Base-by-base conservation (phyloP, 1,284 basidiomycete genomes). In the Pterulicium gracile region DNA sequence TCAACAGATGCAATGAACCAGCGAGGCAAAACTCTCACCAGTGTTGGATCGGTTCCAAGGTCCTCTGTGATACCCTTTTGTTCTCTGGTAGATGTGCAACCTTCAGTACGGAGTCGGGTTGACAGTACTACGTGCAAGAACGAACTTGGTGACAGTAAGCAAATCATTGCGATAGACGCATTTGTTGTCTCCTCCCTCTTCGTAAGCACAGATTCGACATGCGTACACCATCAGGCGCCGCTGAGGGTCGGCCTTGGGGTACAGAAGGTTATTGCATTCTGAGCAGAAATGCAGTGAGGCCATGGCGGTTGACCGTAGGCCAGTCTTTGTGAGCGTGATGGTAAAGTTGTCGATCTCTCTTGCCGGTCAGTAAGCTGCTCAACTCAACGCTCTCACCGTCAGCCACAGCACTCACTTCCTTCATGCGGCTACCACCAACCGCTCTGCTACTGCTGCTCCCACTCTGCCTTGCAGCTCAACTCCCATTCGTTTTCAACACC, bases 91-190 rank as follows among this genome's bases (percentile, higher is more conserved):
- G 45, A 50, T 44, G 41, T 19, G 39, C 44, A 36, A 39, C 40
- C n/a, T n/a, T n/a, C n/a, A n/a, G n/a, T n/a, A n/a, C n/a, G n/a
- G 15, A 46, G 17, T 18, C 42, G 17, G 7, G 34, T 15, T 48
- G 43, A 39, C 46, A 40, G 42, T 18, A n/a, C n/a, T n/a, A n/a
- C n/a, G n/a, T n/a, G n/a, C n/a, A 42, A 44, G 42, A 17, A 75
- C 86, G 58, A 62, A 95, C 93, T 90, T 93, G 55, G 86, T 92
- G 20, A 95, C 85, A 0, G 89, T 95, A 59, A 97, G 70, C 67
- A 98, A 65, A 67, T 98, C 95, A 53, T 98, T 96, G 58, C 83
- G 73, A 63, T 95, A 98, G 7, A 98, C 93, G 55, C 88, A 85
- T 56, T 84, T 85, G 64, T 91, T 90, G 18, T 86, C 80, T 13